phyloP scores from a whole-genome alignment of 306 rosid species.

The Erythrophleum fordii region DNA sequence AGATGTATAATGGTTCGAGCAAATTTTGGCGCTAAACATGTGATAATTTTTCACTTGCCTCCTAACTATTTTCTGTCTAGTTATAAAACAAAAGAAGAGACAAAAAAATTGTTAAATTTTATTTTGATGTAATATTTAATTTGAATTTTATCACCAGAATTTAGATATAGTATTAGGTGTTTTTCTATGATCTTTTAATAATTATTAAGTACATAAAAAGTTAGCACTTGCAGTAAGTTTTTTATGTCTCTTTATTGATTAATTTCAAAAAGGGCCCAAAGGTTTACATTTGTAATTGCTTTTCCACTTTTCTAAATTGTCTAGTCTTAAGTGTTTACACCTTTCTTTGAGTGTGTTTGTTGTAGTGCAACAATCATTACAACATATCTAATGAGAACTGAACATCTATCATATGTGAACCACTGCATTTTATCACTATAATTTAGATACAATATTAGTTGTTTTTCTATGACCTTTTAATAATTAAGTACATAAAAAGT shows the following conservation, averaged over 20 bases:
- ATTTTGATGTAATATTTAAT: background rate
- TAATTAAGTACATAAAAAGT: background rate
- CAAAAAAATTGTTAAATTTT: background rate
- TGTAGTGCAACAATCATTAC: slow-evolving; percentile 94
- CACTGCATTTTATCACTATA: slow-evolving; percentile 11
- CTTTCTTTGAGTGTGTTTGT: slow-evolving; percentile 46
- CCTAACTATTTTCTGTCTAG: background rate
- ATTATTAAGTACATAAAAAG: background rate
- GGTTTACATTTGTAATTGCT: background rate
- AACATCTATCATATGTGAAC: slow-evolving; percentile 78
- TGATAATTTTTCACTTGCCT: background rate
- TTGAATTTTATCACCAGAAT: background rate
- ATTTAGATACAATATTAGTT: background rate
- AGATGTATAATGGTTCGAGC: background rate
- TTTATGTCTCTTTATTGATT: background rate
- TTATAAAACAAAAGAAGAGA: background rate
- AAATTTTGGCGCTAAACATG: background rate
- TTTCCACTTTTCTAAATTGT: slow-evolving; percentile 32
- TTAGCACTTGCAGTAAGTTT: background rate
- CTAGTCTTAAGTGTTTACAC: slow-evolving; percentile 33
- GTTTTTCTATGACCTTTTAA: background rate
- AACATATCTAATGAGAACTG: slow-evolving; percentile 89
- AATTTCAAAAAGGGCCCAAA: background rate
- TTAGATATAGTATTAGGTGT: background rate
- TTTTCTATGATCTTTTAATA: background rate